Base-by-base conservation (phyloP, 2,329 filamentous ascomycete genomes). In the Monosporascus sp. region DNA sequence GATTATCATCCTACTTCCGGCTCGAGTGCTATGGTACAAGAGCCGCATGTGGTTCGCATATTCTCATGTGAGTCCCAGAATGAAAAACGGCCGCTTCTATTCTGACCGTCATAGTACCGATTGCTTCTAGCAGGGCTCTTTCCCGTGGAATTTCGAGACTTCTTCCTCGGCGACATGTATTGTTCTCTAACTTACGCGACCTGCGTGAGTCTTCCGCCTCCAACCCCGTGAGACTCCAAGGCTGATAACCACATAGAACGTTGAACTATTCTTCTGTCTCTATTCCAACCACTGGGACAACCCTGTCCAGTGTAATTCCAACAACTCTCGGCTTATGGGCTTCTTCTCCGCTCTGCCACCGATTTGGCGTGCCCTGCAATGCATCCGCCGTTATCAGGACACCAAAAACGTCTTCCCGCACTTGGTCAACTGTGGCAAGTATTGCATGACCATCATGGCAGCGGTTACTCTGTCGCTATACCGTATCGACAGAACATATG, bases 161-260 rank as follows among this genome's bases (percentile, higher is more conserved):
- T 99, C 73, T 97, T 97, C 71, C 80, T 97, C 0, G 94, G 94
- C 50, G 94, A 99, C 68, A 97, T 97, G 79, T 96, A 96, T 71
- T 97, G 93, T 71, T 97, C 94, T 3, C 78, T 96, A 52, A 96
- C 92, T 6, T 99, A 99, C 70, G 82, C 87, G 17, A 90, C 90
- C 71, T 87, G 90, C 56, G 90, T 93, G 78, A 75, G 88, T 82
- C 7, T 2, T 26, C 17, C 8, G 3, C 17, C 5, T 3, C 24
- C 5, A 17, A 11, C 26, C 5, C 46, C 11, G 7, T 20, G 19
- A 8, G 2, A 16, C 16, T 11, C 11, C 8, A 47, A 44, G 49
- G 41, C 65, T 71, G 49, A 71, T 52, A 9, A 24, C 9, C 40
- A 9, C 41, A 2, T 55, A 91, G 87, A 97, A 97, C 65, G 81